A percentile compares a stretch with the other conserved stretches of the same genome.
These are phyloP conservation scores for Phialophora verrucosa DNA, from an alignment of 2,329 filamentous ascomycete genomes.

Conservation along the genomic window DNA sequence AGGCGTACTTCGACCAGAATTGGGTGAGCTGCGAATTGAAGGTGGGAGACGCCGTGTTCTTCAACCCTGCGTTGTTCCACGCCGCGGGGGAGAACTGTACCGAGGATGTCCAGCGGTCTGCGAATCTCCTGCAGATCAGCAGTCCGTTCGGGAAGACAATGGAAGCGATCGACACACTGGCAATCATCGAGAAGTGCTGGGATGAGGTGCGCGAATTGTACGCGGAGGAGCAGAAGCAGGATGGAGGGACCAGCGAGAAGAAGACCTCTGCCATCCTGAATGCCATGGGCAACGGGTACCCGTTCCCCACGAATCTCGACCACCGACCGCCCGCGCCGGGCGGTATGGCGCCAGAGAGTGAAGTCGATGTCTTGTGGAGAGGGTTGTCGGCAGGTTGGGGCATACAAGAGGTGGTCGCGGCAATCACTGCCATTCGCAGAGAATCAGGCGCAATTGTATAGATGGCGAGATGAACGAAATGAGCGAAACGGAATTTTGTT, in stretches of 20 bases:
- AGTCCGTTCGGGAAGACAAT: slow-evolving; percentile 68
- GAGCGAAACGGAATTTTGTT: no score
- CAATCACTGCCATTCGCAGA: slow-evolving; percentile 48
- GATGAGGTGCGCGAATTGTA: slow-evolving; percentile 51
- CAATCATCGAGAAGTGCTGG: slow-evolving; percentile 60
- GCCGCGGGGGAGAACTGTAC: slow-evolving; percentile 64
- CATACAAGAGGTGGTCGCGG: slow-evolving; percentile 49
- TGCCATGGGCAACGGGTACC: slow-evolving; percentile 64
- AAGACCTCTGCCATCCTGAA: slow-evolving; percentile 56
- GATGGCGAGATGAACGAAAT: not conserved
- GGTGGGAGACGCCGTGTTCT: slow-evolving; percentile 67
- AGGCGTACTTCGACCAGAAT: slow-evolving; percentile 59
- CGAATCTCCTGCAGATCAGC: slow-evolving; percentile 68
- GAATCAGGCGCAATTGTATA: slow-evolving; percentile 44
- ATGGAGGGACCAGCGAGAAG: slow-evolving; percentile 56
- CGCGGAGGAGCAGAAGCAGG: not conserved
- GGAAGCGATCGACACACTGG: slow-evolving; percentile 63
- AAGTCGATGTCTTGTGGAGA: slow-evolving; percentile 59
- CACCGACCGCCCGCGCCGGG: slow-evolving; percentile 60
- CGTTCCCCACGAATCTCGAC: slow-evolving; percentile 68
- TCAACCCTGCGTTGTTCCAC: slow-evolving; percentile 68
- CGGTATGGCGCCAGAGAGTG: slow-evolving; percentile 66
- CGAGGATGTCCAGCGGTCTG: slow-evolving; percentile 58
- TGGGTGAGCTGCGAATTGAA: slow-evolving; percentile 60
- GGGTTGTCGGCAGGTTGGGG: slow-evolving; percentile 53